Evolutionary conservation across 805 yeast genomes (phyloP).

Genomic region (Nakazawaea ambrosiae): DNA sequence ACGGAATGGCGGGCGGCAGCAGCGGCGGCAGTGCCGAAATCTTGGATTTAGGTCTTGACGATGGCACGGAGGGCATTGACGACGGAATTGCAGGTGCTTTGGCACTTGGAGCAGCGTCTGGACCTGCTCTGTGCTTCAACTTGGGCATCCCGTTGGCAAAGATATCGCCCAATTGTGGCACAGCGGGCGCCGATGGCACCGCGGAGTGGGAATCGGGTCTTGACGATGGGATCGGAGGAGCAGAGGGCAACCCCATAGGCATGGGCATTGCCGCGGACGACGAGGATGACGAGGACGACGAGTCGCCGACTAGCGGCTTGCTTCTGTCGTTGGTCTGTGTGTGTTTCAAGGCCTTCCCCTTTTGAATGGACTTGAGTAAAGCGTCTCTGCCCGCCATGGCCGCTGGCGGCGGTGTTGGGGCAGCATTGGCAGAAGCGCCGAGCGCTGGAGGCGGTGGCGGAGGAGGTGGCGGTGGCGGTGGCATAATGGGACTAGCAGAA

Average conservation of each 20-base stretch:
- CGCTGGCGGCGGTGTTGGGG: constrained; percentile 23
- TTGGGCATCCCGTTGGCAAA: constrained; percentile 81
- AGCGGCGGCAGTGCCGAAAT: constrained; percentile 18
- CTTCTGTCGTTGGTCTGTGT: constrained; percentile 64
- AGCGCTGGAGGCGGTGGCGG: constrained; percentile 50
- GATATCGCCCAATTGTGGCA: constrained; percentile 55
- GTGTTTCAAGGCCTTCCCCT: constrained; percentile 55
- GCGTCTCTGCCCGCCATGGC: constrained; percentile 39
- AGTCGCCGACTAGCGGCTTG: constrained; percentile 43
- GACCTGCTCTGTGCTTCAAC: constrained; percentile 40
- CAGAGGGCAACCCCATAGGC: constrained; percentile 16
- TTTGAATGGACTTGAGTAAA: constrained; percentile 75
- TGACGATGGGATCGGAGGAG: constrained; percentile 18
- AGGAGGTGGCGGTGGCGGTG: constrained; percentile 49
- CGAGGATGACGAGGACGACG: constrained; percentile 15
- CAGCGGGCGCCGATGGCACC: constrained; percentile 23
- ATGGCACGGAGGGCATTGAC: neutral
- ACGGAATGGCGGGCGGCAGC: constrained; percentile 23
- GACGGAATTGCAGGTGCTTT: constrained; percentile 15
- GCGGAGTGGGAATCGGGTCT: constrained; percentile 8
- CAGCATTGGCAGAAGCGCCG: constrained; percentile 26
- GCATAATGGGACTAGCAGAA: constrained; percentile 20
- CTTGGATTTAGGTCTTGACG: constrained; percentile 6
- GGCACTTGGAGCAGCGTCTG: constrained; percentile 19
- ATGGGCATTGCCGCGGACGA: too few relatives aligned